Conservation (phyloP, 1,284 basidiomycete genomes). For the Apiotrichum veenhuisii region DNA sequence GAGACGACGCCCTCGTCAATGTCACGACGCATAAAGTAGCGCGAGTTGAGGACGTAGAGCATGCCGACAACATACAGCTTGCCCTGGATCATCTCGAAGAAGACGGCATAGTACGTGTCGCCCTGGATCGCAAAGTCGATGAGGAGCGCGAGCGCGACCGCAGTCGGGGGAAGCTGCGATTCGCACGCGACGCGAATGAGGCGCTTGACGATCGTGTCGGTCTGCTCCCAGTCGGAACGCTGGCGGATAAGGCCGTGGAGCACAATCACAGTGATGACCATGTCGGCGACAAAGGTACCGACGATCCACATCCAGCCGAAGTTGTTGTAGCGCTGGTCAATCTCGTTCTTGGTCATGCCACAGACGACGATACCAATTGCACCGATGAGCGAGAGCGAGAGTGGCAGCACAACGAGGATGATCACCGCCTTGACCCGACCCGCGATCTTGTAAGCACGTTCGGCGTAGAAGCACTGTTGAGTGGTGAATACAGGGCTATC, state of each 20-base stretch:
- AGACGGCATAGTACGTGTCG: slow-evolving; percentile 20
- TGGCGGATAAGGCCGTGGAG: slow-evolving; percentile 24
- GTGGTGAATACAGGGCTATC: neutral
- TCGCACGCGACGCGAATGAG: slow-evolving; percentile 25
- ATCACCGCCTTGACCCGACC: slow-evolving; percentile 8
- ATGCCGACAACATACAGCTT: slow-evolving; percentile 30
- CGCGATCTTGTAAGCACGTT: slow-evolving; percentile 19
- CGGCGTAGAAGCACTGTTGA: slow-evolving; percentile 16
- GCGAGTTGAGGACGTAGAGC: slow-evolving; percentile 27
- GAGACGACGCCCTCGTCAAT: slow-evolving; percentile 6
- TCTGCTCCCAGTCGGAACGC: slow-evolving; percentile 31
- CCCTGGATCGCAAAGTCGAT: slow-evolving; percentile 26
- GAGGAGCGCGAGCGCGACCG: slow-evolving; percentile 21
- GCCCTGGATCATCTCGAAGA: slow-evolving; percentile 28
- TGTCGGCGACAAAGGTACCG: slow-evolving; percentile 11
- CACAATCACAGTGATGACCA: slow-evolving; percentile 16
- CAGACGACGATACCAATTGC: slow-evolving; percentile 7
- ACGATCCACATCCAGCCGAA: slow-evolving; percentile 13
- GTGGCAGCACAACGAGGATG: neutral
- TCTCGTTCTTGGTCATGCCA: neutral
- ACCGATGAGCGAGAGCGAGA: slow-evolving; percentile 10
- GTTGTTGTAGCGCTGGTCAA: slow-evolving; percentile 7
- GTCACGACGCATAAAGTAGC: slow-evolving; percentile 19
- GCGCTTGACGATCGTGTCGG: slow-evolving; percentile 23
- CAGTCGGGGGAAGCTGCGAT: slow-evolving; percentile 28